phyloP scores from a whole-genome alignment of 2,329 filamentous ascomycete genomes.

The Hymenoscyphus linearis region DNA sequence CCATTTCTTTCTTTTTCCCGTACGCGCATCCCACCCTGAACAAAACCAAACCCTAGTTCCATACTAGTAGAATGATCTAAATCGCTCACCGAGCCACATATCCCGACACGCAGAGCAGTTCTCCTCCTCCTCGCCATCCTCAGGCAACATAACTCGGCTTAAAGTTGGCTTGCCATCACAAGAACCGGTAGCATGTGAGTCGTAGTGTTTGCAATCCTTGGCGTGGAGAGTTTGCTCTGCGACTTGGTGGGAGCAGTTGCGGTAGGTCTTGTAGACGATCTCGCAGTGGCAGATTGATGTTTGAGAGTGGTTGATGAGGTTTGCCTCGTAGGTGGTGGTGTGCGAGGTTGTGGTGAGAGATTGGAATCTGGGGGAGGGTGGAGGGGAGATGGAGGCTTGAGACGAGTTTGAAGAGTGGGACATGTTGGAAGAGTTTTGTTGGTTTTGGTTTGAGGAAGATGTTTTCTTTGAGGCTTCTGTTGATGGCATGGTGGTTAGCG shows the following conservation, averaged over 20 bases:
- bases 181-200: neutral
- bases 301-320: neutral
- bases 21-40: too few species aligned
- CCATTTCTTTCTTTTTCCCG: too few species aligned
- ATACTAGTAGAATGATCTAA: neutral
- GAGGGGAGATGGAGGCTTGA: neutral
- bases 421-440: neutral
- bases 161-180: neutral
- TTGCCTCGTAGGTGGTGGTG: neutral
- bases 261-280: neutral
- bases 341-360: neutral
- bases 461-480: neutral
- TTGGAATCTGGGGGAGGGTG: neutral
- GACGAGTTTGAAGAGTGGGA: neutral
- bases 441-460: neutral
- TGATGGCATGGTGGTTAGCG: neutral
- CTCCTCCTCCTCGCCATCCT: neutral
- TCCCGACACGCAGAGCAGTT: neutral
- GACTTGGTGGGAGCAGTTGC: neutral
- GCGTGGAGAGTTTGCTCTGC: neutral
- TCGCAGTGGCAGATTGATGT: neutral
- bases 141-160: neutral
- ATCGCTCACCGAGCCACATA: neutral
- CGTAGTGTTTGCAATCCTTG: neutral
- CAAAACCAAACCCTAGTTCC: too few species aligned